phyloP scores from a whole-genome alignment of 176 grass and related monocot species.

The Bothriochloa decipiens region DNA sequence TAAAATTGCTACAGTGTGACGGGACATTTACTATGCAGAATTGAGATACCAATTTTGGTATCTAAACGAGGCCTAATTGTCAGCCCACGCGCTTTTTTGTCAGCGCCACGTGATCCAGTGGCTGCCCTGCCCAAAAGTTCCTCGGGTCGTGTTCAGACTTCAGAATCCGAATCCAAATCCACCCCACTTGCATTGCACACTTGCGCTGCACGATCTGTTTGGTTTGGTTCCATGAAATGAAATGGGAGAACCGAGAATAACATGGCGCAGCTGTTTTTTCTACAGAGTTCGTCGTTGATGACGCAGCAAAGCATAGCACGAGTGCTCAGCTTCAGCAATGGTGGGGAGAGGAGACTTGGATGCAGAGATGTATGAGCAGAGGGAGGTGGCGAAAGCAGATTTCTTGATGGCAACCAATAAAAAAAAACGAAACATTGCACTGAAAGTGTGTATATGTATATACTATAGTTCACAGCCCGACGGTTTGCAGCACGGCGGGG shows the following conservation, averaged over 20 bases:
- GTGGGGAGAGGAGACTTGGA: no score
- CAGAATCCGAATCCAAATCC: not conserved
- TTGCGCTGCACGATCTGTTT: not conserved
- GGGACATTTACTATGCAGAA: no score
- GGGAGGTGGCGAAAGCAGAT: not conserved
- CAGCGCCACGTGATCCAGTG: not conserved
- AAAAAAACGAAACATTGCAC: not conserved
- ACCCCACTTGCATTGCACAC: not conserved
- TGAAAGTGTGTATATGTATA: not conserved
- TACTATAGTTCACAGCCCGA: slow-evolving; percentile 19
- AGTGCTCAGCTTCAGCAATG: not conserved
- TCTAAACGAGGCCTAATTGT: no score
- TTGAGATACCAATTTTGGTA: no score
- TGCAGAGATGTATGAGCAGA: no score
- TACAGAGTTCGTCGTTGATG: not conserved
- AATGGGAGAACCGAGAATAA: no score
- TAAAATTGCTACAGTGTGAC: no score
- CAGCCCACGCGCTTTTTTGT: not conserved
- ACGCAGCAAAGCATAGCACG: no score
- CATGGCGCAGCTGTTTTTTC: not conserved
- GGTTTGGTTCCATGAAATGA: not conserved
- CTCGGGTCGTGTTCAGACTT: not conserved
- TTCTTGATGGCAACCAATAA: not conserved
- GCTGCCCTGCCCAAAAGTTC: not conserved
- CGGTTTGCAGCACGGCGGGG: slow-evolving; percentile 20